Conservation (phyloP, 2,329 filamentous ascomycete genomes). For the Diplodia sapinea region DNA sequence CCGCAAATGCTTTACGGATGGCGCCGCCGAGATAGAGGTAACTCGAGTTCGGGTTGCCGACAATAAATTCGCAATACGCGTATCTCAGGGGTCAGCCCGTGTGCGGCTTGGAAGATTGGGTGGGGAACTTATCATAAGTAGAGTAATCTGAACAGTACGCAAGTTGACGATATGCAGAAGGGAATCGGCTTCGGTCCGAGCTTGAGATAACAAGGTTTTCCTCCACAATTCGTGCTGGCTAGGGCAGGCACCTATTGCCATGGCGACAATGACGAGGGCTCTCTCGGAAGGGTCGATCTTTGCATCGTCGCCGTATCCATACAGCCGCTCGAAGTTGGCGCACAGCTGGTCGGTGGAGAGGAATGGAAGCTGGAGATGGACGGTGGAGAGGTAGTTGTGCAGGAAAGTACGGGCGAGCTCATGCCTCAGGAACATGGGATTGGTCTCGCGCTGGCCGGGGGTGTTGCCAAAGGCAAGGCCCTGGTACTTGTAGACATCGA, state of each 20-base stretch:
- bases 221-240: conserved; percentile 24
- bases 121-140: conserved; percentile 30
- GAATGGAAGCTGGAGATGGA: conserved; percentile 22
- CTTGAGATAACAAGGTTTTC: conserved; percentile 23
- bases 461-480: conserved; percentile 31
- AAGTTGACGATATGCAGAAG: conserved; percentile 28
- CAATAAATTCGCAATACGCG: conserved; percentile 29
- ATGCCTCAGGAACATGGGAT: conserved; percentile 25
- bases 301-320: conserved; percentile 23
- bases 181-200: conserved; percentile 21
- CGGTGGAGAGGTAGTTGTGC: conserved; percentile 27
- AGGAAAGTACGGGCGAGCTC: conserved; percentile 28
- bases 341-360: conserved; percentile 24
- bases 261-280: conserved; percentile 24
- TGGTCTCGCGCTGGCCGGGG: conserved; percentile 24
- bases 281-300: conserved; percentile 28
- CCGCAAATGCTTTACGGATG: conserved; percentile 27
- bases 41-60: conserved; percentile 26
- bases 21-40: conserved; percentile 28
- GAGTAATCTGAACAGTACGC: conserved; percentile 21
- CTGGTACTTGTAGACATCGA: conserved; percentile 32
- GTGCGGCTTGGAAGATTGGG: no score
- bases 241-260: conserved; percentile 30
- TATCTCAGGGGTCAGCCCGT: neutral
- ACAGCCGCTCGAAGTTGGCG: conserved; percentile 26